Evolutionary conservation across 768 basidiomycete species (phyloP), one percentile per base, ranked within the genome.

Genomic region (Amyloporia xantha): DNA sequence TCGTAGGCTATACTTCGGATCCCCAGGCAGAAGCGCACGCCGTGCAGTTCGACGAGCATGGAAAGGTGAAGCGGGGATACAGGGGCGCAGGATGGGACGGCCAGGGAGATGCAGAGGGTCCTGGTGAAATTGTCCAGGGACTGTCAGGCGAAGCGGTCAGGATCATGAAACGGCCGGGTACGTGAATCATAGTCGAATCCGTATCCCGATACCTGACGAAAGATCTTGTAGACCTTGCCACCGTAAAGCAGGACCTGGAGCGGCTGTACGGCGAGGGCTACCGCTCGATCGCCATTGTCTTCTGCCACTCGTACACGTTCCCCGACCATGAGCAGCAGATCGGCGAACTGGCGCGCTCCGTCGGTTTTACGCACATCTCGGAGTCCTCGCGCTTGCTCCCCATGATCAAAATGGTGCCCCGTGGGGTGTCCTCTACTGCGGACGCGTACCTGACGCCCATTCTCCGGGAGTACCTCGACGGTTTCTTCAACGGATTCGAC

Each of bases 371-470:
- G 4, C 91, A 96, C 39, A 80, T 97, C 57, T 94, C 91, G 1
- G 81, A 90, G 57, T 94, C 92, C 0, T 84, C 89, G 2, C 80
- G 84, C 52, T 73, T 94, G n/a, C 76, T 91, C 24, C 88, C 91
- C 2, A 91, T 91, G 88, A 94, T 95, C 73, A 92, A 92, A 68
- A 87, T 94, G 76, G 90, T 96, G 9, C 88, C 92, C 1, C 85
- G 94, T 0, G 94, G 91, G 2, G 82, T 87, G 9, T 95, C 91
- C 0, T 87, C 90, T 0, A 94, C 92, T 0, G 94, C 91, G 0
- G 94, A 97, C 57, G 94, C 94, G 1, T 97, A 97, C 65, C 81
- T 97, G 33, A 96, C 93, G 0, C 94, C 94, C 12, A 87, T 96
- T 53, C 67, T 96, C 21, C 66, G 74, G 9, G 76, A 81, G 11